A percentile compares a stretch with the other conserved stretches of the same genome.
Conservation (phyloP, 495 filamentous ascomycete genomes). For the Penicillium soppii region DNA sequence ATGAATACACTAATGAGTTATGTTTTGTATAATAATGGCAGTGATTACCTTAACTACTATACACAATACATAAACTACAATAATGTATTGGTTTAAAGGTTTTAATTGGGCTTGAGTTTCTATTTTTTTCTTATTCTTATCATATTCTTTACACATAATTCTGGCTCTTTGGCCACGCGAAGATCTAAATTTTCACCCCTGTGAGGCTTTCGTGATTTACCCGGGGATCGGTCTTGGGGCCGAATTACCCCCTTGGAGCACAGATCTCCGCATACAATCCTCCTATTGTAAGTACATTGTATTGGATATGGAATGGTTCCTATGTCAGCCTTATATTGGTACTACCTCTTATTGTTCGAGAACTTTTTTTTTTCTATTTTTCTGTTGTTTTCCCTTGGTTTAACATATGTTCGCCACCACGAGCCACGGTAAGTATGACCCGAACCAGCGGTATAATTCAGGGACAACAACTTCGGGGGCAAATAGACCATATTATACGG, state of each 20-base stretch:
- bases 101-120: not conserved
- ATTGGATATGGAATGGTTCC: too few species aligned
- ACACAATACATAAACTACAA: not conserved
- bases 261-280: conserved; percentile 14
- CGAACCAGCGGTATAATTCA: not conserved
- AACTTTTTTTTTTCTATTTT: not conserved
- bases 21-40: not conserved
- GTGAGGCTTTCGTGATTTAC: conserved; percentile 18
- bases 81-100: too few species aligned
- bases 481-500: not conserved
- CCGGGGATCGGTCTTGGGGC: conserved; percentile 17
- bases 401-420: conserved; percentile 10
- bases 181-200: conserved; percentile 20
- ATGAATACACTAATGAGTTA: conserved; percentile 13
- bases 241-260: conserved; percentile 6
- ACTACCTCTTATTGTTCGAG: not conserved
- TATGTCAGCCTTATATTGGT: not conserved
- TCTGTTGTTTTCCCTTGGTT: not conserved
- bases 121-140: not conserved
- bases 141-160: not conserved
- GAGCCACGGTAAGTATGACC: conserved; percentile 7
- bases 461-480: not conserved
- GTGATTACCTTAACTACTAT: not conserved
- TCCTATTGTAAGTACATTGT: too few species aligned
- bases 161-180: conserved; percentile 13